These are phyloP conservation scores for Thelonectria olida DNA, from an alignment of 2,329 filamentous ascomycete genomes.

Conservation along the genomic window DNA sequence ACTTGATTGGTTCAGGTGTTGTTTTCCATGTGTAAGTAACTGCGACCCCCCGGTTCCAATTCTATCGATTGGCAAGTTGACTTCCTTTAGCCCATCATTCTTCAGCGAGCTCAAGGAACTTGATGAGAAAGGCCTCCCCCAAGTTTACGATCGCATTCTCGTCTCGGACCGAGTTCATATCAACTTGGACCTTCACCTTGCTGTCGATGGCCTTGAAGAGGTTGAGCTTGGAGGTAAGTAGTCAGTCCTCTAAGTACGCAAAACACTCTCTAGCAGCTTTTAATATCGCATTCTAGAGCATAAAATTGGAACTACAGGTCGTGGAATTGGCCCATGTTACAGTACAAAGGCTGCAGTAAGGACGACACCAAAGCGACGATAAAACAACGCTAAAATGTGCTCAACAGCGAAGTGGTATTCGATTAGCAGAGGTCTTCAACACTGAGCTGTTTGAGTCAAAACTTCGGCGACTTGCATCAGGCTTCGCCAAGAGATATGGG, in stretches of 20 bases:
- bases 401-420: slow-evolving; percentile 15
- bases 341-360: background rate
- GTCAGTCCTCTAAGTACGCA: no score
- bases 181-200: slow-evolving; percentile 22
- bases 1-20: background rate
- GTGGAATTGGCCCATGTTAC: slow-evolving; percentile 13
- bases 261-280: no score
- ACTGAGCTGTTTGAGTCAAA: slow-evolving; percentile 72
- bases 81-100: slow-evolving; percentile 4
- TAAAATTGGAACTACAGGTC: slow-evolving; percentile 13
- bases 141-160: slow-evolving; percentile 16
- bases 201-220: slow-evolving; percentile 25
- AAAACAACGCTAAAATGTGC: background rate
- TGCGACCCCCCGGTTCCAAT: no score
- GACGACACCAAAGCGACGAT: background rate
- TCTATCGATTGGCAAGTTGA: background rate
- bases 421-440: slow-evolving; percentile 58
- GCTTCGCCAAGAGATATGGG: slow-evolving; percentile 73
- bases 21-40: background rate
- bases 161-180: slow-evolving; percentile 26
- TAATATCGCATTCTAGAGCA: slow-evolving; percentile 15
- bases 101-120: slow-evolving; percentile 22
- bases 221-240: slow-evolving; percentile 28
- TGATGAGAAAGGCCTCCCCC: slow-evolving; percentile 15
- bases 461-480: slow-evolving; percentile 67